Conservation (phyloP, 306 rosid species). For the Cucumis sativus region Cucumber_9930_V3 NC_026660.2:783501-784000, state of each 20-base stretch:
- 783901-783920: neutral
- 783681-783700: neutral
- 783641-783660: too few species aligned
- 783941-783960: conserved; percentile 46
- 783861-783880: neutral
- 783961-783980: conserved; percentile 58
- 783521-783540: too few species aligned
- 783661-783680: too few species aligned
- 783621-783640: too few species aligned
- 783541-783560: too few species aligned
- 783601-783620: too few species aligned
- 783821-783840: neutral
- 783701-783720: neutral
- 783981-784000: conserved; percentile 39
- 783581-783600: too few species aligned
- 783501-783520: too few species aligned
- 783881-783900: neutral
- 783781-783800: neutral
- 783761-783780: neutral
- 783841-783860: neutral
- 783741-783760: neutral
- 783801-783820: neutral
- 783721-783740: too few species aligned
- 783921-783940: conserved; percentile 31
- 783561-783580: too few species aligned